Percentiles rank a stretch among this genome's conserved stretches.
phyloP scores from a whole-genome alignment of 345 rosid genomes.

The Acer negundo region DNA sequence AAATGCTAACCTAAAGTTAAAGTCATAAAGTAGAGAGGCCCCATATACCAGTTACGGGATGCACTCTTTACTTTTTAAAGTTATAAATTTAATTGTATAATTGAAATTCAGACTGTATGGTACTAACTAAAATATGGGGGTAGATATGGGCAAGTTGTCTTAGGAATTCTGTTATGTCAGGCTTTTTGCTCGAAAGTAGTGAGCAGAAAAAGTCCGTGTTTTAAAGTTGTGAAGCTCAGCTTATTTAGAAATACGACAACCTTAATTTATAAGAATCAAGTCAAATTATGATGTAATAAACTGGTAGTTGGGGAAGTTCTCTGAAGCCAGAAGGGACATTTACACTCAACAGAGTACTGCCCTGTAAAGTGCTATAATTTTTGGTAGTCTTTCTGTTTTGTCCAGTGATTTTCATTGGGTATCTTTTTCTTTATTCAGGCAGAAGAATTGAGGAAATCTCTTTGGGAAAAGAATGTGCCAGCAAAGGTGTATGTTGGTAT shows the following conservation, averaged over 20 bases:
- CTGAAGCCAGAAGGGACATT: background rate
- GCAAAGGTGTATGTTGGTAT: slow-evolving; percentile 97
- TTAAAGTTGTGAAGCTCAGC: background rate
- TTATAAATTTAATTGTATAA: background rate
- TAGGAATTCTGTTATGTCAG: background rate
- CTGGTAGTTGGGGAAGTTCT: background rate
- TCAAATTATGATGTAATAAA: background rate
- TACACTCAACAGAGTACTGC: background rate
- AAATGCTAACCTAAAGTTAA: background rate
- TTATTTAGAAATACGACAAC: no score
- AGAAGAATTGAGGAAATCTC: slow-evolving; percentile 83
- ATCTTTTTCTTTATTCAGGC: slow-evolving; percentile 51
- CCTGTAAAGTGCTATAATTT: background rate
- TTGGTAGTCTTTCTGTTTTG: slow-evolving; percentile 8
- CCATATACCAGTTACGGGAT: background rate
- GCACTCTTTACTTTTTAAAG: background rate
- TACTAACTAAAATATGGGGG: background rate
- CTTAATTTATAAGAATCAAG: background rate
- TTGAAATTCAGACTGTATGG: background rate
- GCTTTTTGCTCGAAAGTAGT: background rate
- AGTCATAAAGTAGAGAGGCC: background rate
- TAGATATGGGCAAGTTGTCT: slow-evolving; percentile 5
- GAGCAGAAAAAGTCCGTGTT: background rate
- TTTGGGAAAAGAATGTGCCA: slow-evolving; percentile 79
- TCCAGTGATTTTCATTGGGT: slow-evolving; percentile 9